Conservation (phyloP, 2,329 filamentous ascomycete genomes). For the Talaromyces sp. region DNA sequence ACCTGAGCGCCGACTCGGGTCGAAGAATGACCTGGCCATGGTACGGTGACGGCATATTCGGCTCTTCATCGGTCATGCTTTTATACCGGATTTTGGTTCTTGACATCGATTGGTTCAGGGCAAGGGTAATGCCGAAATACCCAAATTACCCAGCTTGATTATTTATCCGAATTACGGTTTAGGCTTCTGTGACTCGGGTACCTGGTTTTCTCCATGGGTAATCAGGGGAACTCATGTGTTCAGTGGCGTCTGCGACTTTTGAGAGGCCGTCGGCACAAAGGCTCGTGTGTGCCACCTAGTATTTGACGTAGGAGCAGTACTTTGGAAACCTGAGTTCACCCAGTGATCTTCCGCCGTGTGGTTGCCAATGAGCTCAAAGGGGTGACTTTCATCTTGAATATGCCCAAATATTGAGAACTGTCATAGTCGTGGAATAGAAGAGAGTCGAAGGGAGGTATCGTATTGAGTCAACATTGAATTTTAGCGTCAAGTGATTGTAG, state of each 20-base stretch:
- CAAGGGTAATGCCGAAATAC: not conserved
- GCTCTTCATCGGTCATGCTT: not conserved
- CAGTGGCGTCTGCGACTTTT: not conserved
- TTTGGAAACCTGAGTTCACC: not conserved
- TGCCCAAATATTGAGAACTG: not conserved
- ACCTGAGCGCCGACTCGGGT: not conserved
- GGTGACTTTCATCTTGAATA: too few species aligned
- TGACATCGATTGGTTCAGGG: not conserved
- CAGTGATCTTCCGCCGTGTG: not conserved
- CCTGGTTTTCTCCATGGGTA: not conserved
- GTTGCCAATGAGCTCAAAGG: not conserved
- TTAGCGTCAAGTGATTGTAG: not conserved
- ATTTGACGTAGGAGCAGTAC: not conserved
- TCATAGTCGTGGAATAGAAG: not conserved
- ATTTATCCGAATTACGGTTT: not conserved
- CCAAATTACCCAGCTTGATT: not conserved
- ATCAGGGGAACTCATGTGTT: not conserved
- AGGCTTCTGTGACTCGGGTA: not conserved
- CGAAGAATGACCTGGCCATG: not conserved
- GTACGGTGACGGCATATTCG: not conserved
- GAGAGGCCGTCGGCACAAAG: not conserved
- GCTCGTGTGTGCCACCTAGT: not conserved
- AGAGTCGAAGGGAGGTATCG: not conserved
- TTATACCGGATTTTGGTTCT: conserved; percentile 4
- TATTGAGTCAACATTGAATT: too few species aligned